Conservation (phyloP, 2,329 filamentous ascomycete genomes). For the Aureobasidium sp. region DNA sequence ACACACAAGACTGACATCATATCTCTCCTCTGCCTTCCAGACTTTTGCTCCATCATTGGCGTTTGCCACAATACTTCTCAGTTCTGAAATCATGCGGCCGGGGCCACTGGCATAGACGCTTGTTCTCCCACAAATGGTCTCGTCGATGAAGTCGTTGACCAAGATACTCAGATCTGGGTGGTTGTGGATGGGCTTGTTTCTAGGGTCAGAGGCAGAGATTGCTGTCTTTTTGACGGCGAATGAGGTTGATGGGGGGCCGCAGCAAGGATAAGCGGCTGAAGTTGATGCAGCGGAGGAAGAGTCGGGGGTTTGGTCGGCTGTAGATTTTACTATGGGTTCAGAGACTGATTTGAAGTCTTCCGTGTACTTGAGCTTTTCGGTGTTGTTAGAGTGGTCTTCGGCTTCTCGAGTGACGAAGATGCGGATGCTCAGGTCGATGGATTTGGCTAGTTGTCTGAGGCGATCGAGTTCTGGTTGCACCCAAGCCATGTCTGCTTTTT, state of each 20-base stretch:
- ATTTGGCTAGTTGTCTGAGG: conserved; percentile 8
- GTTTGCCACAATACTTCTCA: conserved; percentile 9
- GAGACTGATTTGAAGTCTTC: conserved; percentile 3
- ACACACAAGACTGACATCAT: conserved; percentile 14
- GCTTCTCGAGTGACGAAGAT: conserved; percentile 18
- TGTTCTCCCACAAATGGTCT: conserved; percentile 9
- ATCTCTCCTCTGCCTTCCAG: conserved; percentile 13
- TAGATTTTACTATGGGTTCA: background rate
- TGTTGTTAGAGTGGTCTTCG: background rate
- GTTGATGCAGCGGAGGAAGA: background rate
- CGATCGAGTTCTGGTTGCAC: conserved; percentile 8
- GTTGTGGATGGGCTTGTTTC: conserved; percentile 1
- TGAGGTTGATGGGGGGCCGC: background rate
- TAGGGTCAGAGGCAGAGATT: background rate
- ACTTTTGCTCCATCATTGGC: conserved; percentile 12
- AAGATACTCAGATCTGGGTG: conserved; percentile 8
- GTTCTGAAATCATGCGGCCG: conserved; percentile 14
- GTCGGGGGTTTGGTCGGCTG: background rate
- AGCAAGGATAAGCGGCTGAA: conserved; percentile 2
- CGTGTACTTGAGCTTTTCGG: background rate
- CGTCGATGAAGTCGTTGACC: conserved; percentile 4
- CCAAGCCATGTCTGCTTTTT: conserved; percentile 13
- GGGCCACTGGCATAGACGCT: conserved; percentile 15
- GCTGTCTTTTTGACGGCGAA: conserved; percentile 3
- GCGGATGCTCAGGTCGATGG: conserved; percentile 6